These are phyloP conservation scores for Forsythia viridissima DNA, from an alignment of 257 asterid genomes.

Conservation along the genomic window DNA sequence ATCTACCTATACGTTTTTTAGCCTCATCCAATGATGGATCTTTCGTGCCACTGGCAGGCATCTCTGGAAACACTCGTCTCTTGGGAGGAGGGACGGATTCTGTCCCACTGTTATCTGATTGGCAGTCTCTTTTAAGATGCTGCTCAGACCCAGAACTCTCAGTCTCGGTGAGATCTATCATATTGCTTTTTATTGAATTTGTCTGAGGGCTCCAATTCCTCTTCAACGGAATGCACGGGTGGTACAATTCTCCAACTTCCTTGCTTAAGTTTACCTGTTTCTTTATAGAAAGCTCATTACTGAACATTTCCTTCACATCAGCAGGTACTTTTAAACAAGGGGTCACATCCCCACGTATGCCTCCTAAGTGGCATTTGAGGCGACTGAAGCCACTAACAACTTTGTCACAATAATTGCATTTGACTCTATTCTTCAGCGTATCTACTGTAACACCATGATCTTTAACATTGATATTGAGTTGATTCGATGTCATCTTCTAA, in stretches of 20 bases:
- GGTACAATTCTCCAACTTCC: conserved; percentile 18
- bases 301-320: conserved; percentile 19
- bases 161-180: conserved; percentile 11
- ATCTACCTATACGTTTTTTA: conserved; percentile 41
- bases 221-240: conserved; percentile 29
- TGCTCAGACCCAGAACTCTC: conserved; percentile 15
- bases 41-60: background rate
- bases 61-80: conserved; percentile 1
- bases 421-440: conserved; percentile 12
- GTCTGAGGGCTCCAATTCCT: conserved; percentile 18
- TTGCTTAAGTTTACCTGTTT: conserved; percentile 18
- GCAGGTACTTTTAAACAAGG: conserved; percentile 23
- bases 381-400: conserved; percentile 21
- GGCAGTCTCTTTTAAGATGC: conserved; percentile 5
- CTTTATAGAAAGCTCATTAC: conserved; percentile 27
- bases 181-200: background rate
- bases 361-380: conserved; percentile 32
- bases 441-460: conserved; percentile 22
- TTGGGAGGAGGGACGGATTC: conserved; percentile 5
- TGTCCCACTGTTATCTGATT: conserved; percentile 2
- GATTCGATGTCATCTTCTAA: background rate
- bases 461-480: background rate
- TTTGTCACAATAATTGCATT: conserved; percentile 29
- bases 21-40: conserved; percentile 18
- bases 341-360: conserved; percentile 26